Evolutionary conservation across 192 early-diverging fungal genomes (phyloP), one percentile per base, ranked within the genome.

Genomic region (Coemansia sp.): DNA sequence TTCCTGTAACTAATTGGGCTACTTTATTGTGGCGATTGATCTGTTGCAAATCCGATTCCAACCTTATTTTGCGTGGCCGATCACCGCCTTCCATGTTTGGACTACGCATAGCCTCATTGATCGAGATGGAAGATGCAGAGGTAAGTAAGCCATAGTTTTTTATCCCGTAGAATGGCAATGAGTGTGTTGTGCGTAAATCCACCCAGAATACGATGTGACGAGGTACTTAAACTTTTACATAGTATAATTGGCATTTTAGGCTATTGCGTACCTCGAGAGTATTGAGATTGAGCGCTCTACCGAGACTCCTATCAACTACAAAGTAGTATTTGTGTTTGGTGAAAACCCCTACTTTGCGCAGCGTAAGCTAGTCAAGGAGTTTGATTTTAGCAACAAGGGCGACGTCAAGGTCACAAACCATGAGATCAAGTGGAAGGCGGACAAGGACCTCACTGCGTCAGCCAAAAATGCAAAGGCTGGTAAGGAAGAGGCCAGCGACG

Each of bases 191-290:
- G 38, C 14, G 12, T 3, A 16, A 16, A 16, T 44, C 16, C 16
- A 44, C 38, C 12, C 38, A 44, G 12, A 44, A 44, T 44, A 44
- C 14, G 12, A 2, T 44, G 3, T 44, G 38, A 16, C 14, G 16
- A 16, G 12, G 3, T 44, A 14, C 12, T 16, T 44, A 44, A 16
- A 44, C 7, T 16, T 16, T 3, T 16, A 14, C 12, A 44, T 44
- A 1, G 7, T 32, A 1, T 55, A 19, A 2, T 5, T 19, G 48
- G 22, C 44, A 10, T 6, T 28, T 4, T 76, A 87, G 54, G 91
- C 82, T 1, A 83, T 98, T 56, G 92, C 98, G 81, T 80, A 88
- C 76, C 73, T 99, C 60, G 80, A 85, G 51, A 92, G 94, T 83
- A 95, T 99, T 67, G 71, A 76, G 49, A 74, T 82, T 44, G 58